Conservation (phyloP, 441 rosid species). For the Populus hybrid region DNA sequence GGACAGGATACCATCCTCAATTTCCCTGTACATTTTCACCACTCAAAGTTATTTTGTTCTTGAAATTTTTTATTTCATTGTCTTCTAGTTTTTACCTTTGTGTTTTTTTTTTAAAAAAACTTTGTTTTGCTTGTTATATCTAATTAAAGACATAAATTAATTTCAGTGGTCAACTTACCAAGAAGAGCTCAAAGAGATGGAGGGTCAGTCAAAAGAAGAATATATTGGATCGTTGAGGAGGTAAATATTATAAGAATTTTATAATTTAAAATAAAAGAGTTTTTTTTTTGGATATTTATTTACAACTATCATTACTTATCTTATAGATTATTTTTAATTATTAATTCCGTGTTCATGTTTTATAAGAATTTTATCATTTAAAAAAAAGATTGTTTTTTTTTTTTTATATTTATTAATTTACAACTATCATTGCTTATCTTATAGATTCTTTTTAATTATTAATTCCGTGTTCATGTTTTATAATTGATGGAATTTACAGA, state of each 20-base stretch:
- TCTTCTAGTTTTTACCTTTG: neutral
- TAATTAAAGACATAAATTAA: neutral
- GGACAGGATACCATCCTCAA: conserved; percentile 77
- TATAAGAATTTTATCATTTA: neutral
- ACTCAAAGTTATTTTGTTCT: neutral
- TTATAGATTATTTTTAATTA: too few species aligned
- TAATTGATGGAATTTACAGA: conserved; percentile 30
- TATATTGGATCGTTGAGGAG: conserved; percentile 52
- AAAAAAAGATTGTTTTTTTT: too few species aligned
- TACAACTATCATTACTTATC: too few species aligned
- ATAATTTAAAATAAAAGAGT: too few species aligned
- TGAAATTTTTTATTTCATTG: neutral
- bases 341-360: neutral
- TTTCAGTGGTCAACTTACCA: conserved; percentile 36
- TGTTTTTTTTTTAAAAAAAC: neutral
- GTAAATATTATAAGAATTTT: conserved; percentile 5
- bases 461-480: neutral
- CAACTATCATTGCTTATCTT: too few species aligned
- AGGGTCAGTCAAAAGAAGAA: conserved; percentile 44
- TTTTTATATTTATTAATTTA: neutral
- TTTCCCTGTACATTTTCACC: conserved; percentile 52
- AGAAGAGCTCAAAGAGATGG: conserved; percentile 47
- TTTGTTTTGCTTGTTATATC: neutral
- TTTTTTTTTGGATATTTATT: neutral
- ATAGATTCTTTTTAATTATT: too few species aligned